These are phyloP conservation scores for Cupressus sempervirens DNA, from an alignment of 75 land plant species.

Conservation along the genomic window DNA sequence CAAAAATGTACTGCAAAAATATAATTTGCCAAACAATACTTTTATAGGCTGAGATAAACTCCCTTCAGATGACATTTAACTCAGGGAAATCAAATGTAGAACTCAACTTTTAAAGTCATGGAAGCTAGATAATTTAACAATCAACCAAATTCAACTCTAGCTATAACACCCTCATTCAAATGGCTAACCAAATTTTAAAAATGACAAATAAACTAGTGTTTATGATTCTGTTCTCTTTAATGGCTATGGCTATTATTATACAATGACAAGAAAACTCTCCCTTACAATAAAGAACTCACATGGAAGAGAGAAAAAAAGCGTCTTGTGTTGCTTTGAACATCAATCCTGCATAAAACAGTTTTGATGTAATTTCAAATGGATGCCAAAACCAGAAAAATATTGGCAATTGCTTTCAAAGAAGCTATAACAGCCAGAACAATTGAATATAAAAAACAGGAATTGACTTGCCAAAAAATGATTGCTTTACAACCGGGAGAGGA, in stretches of 20 bases:
- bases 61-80: background rate
- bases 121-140: background rate
- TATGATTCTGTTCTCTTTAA: background rate
- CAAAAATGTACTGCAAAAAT: conserved; percentile 76
- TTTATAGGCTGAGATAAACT: background rate
- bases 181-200: background rate
- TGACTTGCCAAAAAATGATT: background rate
- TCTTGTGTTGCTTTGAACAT: conserved; percentile 73
- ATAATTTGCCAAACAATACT: conserved; percentile 5
- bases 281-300: conserved; percentile 34
- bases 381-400: background rate
- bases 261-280: background rate
- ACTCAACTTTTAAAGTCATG: background rate
- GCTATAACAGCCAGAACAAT: too few relatives aligned
- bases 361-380: background rate
- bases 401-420: background rate
- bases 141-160: background rate
- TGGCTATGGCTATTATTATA: background rate
- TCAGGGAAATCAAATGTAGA: background rate
- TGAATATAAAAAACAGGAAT: too few relatives aligned
- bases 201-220: background rate
- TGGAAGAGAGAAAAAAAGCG: conserved; percentile 73
- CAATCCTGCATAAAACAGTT: conserved; percentile 63
- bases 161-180: background rate
- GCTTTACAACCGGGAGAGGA: background rate